Conservation (phyloP, 1,284 basidiomycete species). For the Rhodotorula glutinis region DNA sequence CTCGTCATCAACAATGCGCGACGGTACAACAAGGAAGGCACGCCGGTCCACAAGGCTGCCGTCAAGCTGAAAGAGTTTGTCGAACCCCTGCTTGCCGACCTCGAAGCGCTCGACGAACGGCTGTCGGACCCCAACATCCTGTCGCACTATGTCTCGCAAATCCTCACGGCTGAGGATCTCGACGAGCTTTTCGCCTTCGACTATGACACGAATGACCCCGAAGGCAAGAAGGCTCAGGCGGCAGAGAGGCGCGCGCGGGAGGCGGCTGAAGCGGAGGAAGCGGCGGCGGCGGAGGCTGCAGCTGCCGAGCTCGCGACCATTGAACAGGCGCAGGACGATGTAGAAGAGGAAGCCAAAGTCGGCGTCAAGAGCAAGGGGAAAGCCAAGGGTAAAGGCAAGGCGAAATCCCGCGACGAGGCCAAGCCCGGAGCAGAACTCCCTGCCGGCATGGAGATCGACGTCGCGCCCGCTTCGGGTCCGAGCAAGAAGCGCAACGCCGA, state of each 20-base stretch:
- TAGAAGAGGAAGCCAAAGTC: too few relatives aligned
- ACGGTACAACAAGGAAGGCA: slow-evolving; percentile 75
- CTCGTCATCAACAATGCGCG: slow-evolving; percentile 85
- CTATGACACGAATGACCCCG: slow-evolving; percentile 16
- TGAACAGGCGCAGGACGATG: slow-evolving; percentile 3
- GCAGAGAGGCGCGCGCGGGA: slow-evolving; percentile 18
- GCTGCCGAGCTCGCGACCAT: slow-evolving; percentile 31
- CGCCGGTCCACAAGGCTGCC: slow-evolving; percentile 70
- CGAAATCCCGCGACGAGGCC: neutral
- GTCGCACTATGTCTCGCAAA: neutral
- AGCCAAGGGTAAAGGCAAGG: neutral
- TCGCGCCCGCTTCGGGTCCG: neutral
- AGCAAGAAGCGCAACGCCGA: slow-evolving; percentile 12
- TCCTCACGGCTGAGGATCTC: slow-evolving; percentile 21
- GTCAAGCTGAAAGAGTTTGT: slow-evolving; percentile 56
- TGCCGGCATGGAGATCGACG: slow-evolving; percentile 34
- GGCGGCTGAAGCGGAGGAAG: slow-evolving; percentile 41
- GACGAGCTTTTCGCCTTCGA: slow-evolving; percentile 19
- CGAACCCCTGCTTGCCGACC: slow-evolving; percentile 41
- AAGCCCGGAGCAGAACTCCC: neutral
- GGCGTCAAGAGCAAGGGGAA: too few relatives aligned
- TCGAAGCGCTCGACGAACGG: slow-evolving; percentile 6
- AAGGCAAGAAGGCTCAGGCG: slow-evolving; percentile 17
- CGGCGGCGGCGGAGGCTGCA: slow-evolving; percentile 43
- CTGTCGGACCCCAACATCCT: neutral